phyloP scores from a whole-genome alignment of 202 grass and related monocot genomes.

The Eragrostis tef region DNA sequence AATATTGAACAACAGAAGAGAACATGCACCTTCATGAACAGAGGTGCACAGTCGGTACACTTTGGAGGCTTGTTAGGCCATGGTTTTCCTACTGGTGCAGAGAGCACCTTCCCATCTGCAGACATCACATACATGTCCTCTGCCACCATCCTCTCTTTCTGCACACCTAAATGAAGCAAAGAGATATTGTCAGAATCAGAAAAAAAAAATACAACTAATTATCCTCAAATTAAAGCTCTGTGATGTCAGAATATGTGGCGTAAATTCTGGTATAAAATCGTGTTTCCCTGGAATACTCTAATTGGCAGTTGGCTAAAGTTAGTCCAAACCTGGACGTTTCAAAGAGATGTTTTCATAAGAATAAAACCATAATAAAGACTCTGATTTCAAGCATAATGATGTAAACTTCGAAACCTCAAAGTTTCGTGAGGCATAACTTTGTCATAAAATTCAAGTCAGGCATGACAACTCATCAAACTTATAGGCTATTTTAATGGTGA shows the following conservation, averaged over 20 bases:
- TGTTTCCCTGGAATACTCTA: not conserved
- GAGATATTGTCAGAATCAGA: constrained; percentile 7
- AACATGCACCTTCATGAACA: constrained; percentile 82
- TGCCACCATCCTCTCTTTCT: constrained; percentile 91
- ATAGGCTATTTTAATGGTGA: not conserved
- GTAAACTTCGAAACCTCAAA: not conserved
- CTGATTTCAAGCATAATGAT: not conserved
- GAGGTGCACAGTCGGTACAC: constrained; percentile 83
- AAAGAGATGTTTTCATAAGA: not conserved
- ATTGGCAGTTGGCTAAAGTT: not conserved
- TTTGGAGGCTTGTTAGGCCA: constrained; percentile 83
- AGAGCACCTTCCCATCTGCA: constrained; percentile 62
- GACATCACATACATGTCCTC: constrained; percentile 87
- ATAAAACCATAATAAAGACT: not conserved
- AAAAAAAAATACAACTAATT: not conserved
- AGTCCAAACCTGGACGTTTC: not conserved
- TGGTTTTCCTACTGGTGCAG: constrained; percentile 61
- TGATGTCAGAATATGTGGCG: not conserved
- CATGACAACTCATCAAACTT: not conserved
- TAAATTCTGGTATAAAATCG: not conserved
- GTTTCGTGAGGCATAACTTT: not conserved
- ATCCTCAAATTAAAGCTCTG: not conserved
- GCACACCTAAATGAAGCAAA: constrained; percentile 64
- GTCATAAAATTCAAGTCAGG: constrained; percentile 18
- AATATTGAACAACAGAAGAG: constrained; percentile 15